Percentiles rank a stretch among this genome's conserved stretches.
These are phyloP conservation scores for Chrysopogon serrulatus DNA, from an alignment of 176 grass and related monocot species.

Conservation along the genomic window DNA sequence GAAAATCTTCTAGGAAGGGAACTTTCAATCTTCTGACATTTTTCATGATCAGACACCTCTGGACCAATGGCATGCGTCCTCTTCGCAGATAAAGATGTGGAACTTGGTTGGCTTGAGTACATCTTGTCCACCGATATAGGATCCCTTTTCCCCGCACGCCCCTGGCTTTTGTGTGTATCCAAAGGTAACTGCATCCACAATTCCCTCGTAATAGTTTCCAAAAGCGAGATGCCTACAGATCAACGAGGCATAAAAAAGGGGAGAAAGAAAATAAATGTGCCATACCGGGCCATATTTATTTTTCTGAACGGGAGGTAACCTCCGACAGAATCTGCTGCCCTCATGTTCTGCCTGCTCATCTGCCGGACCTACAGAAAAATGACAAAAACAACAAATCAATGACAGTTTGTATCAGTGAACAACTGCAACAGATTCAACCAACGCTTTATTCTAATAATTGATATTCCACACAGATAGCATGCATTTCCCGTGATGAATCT, in stretches of 20 bases:
- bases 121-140: conserved; percentile 34
- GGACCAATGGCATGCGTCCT: conserved; percentile 26
- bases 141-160: neutral
- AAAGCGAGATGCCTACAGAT: neutral
- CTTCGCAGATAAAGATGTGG: neutral
- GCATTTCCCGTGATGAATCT: neutral
- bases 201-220: neutral
- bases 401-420: neutral
- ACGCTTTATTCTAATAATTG: neutral
- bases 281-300: conserved; percentile 4
- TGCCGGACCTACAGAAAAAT: neutral
- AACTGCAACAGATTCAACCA: neutral
- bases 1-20: neutral
- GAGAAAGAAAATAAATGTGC: neutral
- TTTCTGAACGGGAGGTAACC: neutral
- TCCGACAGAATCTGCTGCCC: neutral
- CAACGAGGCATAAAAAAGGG: neutral
- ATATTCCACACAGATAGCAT: neutral
- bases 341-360: neutral
- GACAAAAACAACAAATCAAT: neutral
- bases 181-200: conserved; percentile 35
- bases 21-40: neutral
- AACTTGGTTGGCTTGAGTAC: conserved; percentile 28
- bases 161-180: neutral
- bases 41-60: conserved; percentile 13